Evolutionary conservation across 768 basidiomycete genomes (phyloP).

Genomic region (Artomyces pyxidatus): DNA sequence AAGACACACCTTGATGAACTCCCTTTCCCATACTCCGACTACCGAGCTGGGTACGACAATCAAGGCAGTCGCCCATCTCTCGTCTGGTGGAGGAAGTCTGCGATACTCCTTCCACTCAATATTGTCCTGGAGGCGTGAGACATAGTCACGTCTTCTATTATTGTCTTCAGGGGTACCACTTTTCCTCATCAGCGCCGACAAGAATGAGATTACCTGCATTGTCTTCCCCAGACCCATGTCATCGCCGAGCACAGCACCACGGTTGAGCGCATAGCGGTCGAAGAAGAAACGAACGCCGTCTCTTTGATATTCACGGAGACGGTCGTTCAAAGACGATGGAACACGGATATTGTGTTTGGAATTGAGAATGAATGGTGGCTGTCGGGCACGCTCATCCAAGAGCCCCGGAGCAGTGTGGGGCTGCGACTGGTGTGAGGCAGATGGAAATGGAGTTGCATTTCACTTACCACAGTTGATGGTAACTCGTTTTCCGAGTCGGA

Average conservation of each 20-base stretch:
- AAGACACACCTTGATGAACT: slow-evolving; percentile 64
- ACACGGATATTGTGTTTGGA: slow-evolving; percentile 38
- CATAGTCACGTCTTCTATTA: slow-evolving; percentile 56
- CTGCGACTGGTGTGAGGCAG: not conserved
- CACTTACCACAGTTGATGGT: slow-evolving; percentile 2
- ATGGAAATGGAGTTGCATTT: not conserved
- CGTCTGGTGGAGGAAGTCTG: slow-evolving; percentile 56
- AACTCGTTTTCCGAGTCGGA: slow-evolving; percentile 30
- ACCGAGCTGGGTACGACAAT: slow-evolving; percentile 85
- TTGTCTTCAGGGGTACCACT: slow-evolving; percentile 54
- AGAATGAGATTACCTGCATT: slow-evolving; percentile 83
- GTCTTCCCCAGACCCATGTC: slow-evolving; percentile 98
- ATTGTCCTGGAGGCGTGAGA: slow-evolving; percentile 59
- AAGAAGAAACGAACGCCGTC: slow-evolving; percentile 83
- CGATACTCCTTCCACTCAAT: slow-evolving; percentile 43
- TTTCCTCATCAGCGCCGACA: slow-evolving; percentile 90
- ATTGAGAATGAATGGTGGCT: slow-evolving; percentile 43
- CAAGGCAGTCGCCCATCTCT: slow-evolving; percentile 78
- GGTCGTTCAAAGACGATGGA: slow-evolving; percentile 70
- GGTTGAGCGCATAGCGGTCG: slow-evolving; percentile 52
- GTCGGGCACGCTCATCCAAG: slow-evolving; percentile 40
- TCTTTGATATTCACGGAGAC: slow-evolving; percentile 85
- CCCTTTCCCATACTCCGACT: slow-evolving; percentile 82
- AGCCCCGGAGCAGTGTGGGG: slow-evolving; percentile 20
- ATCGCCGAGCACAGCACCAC: slow-evolving; percentile 85